These are phyloP conservation scores for Candida dajiaensis DNA, from an alignment of 805 yeast genomes.

Conservation along the genomic window DNA sequence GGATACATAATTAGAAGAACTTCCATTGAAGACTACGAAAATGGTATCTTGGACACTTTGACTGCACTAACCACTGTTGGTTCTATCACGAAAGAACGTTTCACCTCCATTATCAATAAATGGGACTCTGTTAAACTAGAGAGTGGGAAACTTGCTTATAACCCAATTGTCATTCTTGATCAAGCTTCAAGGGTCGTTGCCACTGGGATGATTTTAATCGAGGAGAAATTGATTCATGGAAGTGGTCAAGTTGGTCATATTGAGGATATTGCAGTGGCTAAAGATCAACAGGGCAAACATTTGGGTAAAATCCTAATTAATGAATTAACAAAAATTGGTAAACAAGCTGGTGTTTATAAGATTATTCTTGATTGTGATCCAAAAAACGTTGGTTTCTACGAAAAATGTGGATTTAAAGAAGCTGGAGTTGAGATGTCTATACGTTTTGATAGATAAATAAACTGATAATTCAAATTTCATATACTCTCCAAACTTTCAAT, in stretches of 20 bases:
- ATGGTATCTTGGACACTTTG: constrained; percentile 60
- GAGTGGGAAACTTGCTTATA: constrained; percentile 40
- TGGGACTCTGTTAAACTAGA: constrained; percentile 43
- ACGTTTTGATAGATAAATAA: constrained; percentile 28
- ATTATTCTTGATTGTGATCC: constrained; percentile 83
- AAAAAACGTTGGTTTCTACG: constrained; percentile 79
- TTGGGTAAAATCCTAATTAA: constrained; percentile 67
- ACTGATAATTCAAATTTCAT: constrained; percentile 3
- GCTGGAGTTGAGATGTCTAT: constrained; percentile 68
- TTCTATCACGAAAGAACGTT: constrained; percentile 45
- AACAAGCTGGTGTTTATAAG: constrained; percentile 70
- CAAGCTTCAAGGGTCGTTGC: constrained; percentile 60
- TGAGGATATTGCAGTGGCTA: constrained; percentile 84
- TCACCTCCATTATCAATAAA: constrained; percentile 42
- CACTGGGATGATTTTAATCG: constrained; percentile 76
- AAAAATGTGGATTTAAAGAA: constrained; percentile 71
- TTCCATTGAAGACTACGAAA: constrained; percentile 46
- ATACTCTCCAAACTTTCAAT: constrained; percentile 40
- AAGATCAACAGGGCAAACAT: constrained; percentile 73
- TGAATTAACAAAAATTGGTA: constrained; percentile 54
- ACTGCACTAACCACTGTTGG: constrained; percentile 81
- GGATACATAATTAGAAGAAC: constrained; percentile 65
- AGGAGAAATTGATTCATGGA: constrained; percentile 75
- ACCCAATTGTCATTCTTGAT: constrained; percentile 56
- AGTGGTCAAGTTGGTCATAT: constrained; percentile 89